Evolutionary conservation across 495 filamentous ascomycete species (phyloP), one percentile per base, ranked within the genome.

Genomic region (Bacidia gigantensis): DNA sequence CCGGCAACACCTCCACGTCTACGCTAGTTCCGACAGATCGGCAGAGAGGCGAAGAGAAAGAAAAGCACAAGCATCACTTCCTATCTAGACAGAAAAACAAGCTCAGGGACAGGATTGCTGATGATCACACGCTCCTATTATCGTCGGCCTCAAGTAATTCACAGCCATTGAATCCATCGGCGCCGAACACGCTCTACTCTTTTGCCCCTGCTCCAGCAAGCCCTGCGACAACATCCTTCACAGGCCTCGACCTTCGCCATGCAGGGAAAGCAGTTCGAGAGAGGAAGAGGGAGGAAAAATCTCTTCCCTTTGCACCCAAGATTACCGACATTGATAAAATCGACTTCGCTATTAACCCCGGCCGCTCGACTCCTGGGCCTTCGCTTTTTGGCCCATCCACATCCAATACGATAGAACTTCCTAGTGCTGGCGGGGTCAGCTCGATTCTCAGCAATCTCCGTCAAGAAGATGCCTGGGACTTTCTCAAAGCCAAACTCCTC

Each of bases 91-190:
- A 93, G 68, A 95, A 95, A 65, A 76, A 96, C 63, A 96, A 93
- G 65, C 67, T 89, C 20, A 89, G 83, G 59, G 83, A 83, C 49
- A 82, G 79, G 53, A 76, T 81, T 48, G 56, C 32, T n/a, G 87
- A 93, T 49, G 83, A 89, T 50, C 80, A 90, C 57, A 74, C 84
- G 32, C 75, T 88, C 1, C 77, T 80, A 2, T 75, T 97, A 1
- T 95, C 89, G 0, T 97, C 92, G 2, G 88, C 89, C 18, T 81
- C 80, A 24, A 92, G 86, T 62, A 97, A 95, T 63, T 95, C 89
- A 3, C 81, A 78, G 60, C 86, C 89, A 0, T 80, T 82, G 1
- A 87, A 95, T 62, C 87, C 89, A 0, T 83, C 75, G 58, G 87
- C 87, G 2, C 87, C 89, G 1, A 82, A 82, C 59, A 87, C 86